Evolutionary conservation across 805 yeast species (phyloP), one percentile per base, ranked within the genome.

Genomic region (Myxozyma neotropica): DNA sequence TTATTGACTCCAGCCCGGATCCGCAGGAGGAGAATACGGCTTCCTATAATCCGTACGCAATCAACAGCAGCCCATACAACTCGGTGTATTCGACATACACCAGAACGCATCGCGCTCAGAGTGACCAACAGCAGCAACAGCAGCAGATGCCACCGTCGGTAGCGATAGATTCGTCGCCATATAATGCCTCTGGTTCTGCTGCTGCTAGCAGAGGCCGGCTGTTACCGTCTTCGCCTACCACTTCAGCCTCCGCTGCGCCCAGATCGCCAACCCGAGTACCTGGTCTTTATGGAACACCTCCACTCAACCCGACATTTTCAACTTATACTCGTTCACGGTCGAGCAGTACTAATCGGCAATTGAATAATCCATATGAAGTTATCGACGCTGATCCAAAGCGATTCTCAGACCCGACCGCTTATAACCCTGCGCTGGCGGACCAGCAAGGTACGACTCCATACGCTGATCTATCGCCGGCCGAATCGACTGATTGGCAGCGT

Each of bases 1-100:
- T 26, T 26, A 33, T 7, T 4, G 43, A 36, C 23, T 35, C 53
- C 23, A 7, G 13, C 5, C 13, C n/a, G 15, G 53, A 48, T n/a
- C 33, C 23, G 15, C 39, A 8, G 4, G 27, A 4, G 29, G 13
- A 26, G 10, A 15, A 31, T 29, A 27, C 42, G n/a, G 10, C 55
- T 6, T 17, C 40, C 13, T 52, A 23, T 24, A 59, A 56, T 47
- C 63, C 63, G n/a, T 59, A 59, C 46, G 60, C 60, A 17, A 15
- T 59, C 19, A 51, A 46, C 44, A 59, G 50, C 47, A 59, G 29
- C 36, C 46, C 56, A 4, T 59, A 50, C 55, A 58, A 58, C 48
- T 53, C 55, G 13, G 58, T 49, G n/a, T 40, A 58, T 13, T 46
- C 53, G n/a, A 38, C 46, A 26, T 53, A 53, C 29, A 36, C 29